phyloP scores from a whole-genome alignment of 2,329 filamentous ascomycete species.

The Ramularia endophylla region DNA sequence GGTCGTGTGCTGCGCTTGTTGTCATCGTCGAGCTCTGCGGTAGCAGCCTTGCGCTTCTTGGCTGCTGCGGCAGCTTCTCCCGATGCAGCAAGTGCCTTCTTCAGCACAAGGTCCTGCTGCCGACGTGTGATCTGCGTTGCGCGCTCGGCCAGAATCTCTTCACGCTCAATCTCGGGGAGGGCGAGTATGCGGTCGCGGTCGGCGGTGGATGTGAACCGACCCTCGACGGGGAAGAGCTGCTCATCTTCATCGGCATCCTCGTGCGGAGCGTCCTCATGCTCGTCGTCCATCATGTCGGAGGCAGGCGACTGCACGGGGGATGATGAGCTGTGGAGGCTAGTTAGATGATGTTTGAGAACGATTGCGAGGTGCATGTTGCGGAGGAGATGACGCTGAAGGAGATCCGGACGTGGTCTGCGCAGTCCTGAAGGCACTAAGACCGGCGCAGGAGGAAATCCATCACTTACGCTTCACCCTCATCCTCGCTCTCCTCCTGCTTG shows the following conservation, averaged over 20 bases:
- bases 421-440: too few relatives aligned
- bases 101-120: constrained; percentile 74
- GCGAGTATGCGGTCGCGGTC: constrained; percentile 62
- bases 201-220: constrained; percentile 60
- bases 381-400: too few relatives aligned
- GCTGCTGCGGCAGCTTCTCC: constrained; percentile 49
- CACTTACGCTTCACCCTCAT: constrained; percentile 73
- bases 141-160: constrained; percentile 83
- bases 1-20: constrained; percentile 55
- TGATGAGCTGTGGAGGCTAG: constrained; percentile 16
- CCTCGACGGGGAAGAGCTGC: constrained; percentile 76
- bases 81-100: constrained; percentile 56
- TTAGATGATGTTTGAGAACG: constrained; percentile 5
- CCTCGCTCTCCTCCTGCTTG: constrained; percentile 53
- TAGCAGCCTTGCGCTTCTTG: constrained; percentile 68
- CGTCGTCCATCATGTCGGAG: constrained; percentile 84
- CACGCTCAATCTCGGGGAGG: constrained; percentile 85
- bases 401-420: too few relatives aligned
- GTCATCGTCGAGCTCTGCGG: constrained; percentile 71
- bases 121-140: constrained; percentile 75
- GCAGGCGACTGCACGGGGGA: constrained; percentile 52
- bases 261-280: constrained; percentile 40
- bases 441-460: background rate
- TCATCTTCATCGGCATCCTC: constrained; percentile 41
- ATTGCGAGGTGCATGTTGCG: constrained; percentile 6